A percentile compares a stretch with the other conserved stretches of the same genome.
Conservation (phyloP, 176 grass and related monocot genomes). For the Zea luxurians region DNA sequence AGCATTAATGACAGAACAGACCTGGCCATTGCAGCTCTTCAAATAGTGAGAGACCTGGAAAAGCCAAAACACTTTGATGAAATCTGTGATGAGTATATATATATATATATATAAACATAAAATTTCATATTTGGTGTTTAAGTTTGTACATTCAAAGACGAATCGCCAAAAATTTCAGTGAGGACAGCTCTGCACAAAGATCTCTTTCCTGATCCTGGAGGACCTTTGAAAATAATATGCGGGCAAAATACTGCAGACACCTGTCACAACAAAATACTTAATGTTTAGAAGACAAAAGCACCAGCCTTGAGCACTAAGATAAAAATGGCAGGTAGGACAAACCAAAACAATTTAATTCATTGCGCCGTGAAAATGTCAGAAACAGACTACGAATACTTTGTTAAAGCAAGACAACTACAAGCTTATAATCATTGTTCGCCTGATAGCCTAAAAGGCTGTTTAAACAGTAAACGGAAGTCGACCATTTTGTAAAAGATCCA, state of each 20-base stretch:
- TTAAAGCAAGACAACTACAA: conserved; percentile 20
- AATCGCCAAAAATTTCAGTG: conserved; percentile 62
- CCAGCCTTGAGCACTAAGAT: conserved; percentile 5
- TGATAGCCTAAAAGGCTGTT: background rate
- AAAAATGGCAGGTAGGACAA: background rate
- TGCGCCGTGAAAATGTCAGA: background rate
- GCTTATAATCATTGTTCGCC: background rate
- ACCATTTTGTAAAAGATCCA: too few relatives aligned
- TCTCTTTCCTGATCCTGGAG: conserved; percentile 66
- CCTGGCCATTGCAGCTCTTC: conserved; percentile 61
- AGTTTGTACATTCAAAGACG: conserved; percentile 60
- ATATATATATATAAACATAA: conserved; percentile 11
- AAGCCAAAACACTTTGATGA: conserved; percentile 34
- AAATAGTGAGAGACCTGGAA: conserved; percentile 70
- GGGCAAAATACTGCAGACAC: conserved; percentile 50
- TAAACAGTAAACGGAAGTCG: too few relatives aligned
- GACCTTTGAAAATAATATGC: conserved; percentile 74
- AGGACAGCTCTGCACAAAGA: conserved; percentile 66
- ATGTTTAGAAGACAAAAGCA: conserved; percentile 27
- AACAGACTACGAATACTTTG: conserved; percentile 8
- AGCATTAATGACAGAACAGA: conserved; percentile 33
- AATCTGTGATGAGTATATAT: background rate
- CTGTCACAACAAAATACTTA: conserved; percentile 32
- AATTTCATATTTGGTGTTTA: conserved; percentile 19
- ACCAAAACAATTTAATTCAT: background rate